Evolutionary conservation across 116 monocot species (phyloP), one percentile per base, ranked within the genome.

Genomic region (Dioscorea cayenensis): DNA sequence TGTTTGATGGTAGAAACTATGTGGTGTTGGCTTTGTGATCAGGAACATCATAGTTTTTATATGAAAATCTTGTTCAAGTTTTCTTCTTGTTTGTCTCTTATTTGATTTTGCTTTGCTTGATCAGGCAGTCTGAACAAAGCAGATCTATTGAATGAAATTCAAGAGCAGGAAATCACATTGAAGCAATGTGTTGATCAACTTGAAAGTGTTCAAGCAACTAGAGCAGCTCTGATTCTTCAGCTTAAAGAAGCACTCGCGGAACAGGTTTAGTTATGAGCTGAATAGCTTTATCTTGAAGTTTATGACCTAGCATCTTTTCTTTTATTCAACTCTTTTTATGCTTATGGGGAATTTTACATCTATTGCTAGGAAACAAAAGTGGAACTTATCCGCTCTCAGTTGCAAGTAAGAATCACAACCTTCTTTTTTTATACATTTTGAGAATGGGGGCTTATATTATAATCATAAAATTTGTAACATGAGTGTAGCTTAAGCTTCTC

Each of bases 131-230:
- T 75, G 25, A 80, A 81, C 68, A 82, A 72, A 75, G 79, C 84
- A 28, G 38, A 68, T 19, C 75, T 85, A 72, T 65, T 73, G 7
- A 74, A 60, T 77, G 87, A 85, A 55, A 76, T 92, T 74, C 75
- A 86, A 63, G 90, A 84, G 62, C 89, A 90, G 76, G 92, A 96
- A 82, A 71, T 62, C 35, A 64, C 76, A 77, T 76, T 96, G 21
- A 87, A 69, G 60, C 92, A 92, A 61, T 90, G 84, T 64, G 79
- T 96, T 75, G 76, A 90, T 59, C 88, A 92, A 79, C 88, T 96
- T 69, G 77, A 86, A 81, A 80, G 66, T 66, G 67, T 86, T 68
- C 84, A 86, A 82, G 70, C 82, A 69, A 61, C 70, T 49, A 96
- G 96, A 79, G 65, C 72, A 78, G 36, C 84, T 23, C 77, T 96